Evolutionary conservation across 371 early-diverging fungal species (phyloP).

Genomic region (Paramicrosporidium saccamoebae): DNA sequence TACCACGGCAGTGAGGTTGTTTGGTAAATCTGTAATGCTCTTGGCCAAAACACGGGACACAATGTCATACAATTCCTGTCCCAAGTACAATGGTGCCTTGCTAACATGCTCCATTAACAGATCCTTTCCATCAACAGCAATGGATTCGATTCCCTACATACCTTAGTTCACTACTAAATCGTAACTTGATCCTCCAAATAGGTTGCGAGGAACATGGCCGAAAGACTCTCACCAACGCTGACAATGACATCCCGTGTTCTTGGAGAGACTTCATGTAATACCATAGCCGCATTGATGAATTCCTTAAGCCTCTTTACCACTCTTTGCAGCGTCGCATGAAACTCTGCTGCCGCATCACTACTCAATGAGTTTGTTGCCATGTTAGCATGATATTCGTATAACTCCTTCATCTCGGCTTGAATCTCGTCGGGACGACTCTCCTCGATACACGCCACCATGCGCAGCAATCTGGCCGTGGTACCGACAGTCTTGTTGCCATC

Average conservation of each 20-base stretch:
- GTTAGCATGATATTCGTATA: no score
- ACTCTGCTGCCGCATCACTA: no score
- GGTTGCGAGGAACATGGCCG: slow-evolving; percentile 57
- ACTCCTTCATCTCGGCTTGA: no score
- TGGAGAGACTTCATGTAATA: slow-evolving; percentile 83
- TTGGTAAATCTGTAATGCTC: slow-evolving; percentile 17
- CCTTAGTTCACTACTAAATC: slow-evolving; percentile 1
- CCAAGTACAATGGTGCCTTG: slow-evolving; percentile 39
- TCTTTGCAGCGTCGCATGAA: no score
- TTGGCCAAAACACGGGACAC: slow-evolving; percentile 24
- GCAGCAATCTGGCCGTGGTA: no score
- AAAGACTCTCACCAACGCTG: slow-evolving; percentile 67
- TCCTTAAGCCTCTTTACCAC: slow-evolving; percentile 27
- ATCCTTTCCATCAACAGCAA: slow-evolving; percentile 40
- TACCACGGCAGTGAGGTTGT: slow-evolving; percentile 42
- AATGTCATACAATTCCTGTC: slow-evolving; percentile 74
- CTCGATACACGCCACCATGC: no score
- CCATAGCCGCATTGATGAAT: slow-evolving; percentile 76
- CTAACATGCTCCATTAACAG: slow-evolving; percentile 51
- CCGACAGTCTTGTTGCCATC: no score
- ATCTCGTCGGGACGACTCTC: no score
- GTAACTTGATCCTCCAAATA: slow-evolving; percentile 20
- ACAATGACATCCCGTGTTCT: slow-evolving; percentile 76
- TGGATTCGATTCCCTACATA: not conserved
- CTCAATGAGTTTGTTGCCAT: no score